Evolutionary conservation across 176 grass and related monocot species (phyloP), one percentile per base, ranked within the genome.

Genomic region (Raddia distichophylla): DNA sequence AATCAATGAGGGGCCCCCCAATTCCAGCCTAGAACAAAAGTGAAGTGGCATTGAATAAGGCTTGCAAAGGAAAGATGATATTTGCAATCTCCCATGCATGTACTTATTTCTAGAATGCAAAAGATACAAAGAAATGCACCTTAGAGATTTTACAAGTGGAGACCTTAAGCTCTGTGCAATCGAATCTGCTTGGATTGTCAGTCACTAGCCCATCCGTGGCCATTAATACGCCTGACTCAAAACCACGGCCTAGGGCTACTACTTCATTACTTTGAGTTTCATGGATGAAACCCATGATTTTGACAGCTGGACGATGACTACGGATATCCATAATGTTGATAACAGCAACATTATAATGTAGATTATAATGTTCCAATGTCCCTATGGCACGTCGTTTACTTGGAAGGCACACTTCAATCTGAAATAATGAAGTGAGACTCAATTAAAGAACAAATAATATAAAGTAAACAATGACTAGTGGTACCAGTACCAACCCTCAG

Each of bases 21-120:
- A 78, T 53, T 34, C 76, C 76, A 78, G 60, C 61, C 60, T 78
- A 78, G 17, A 18, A 49, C 45, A 64, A 37, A 65, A 77, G n/a
- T n/a, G n/a, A n/a, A n/a, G n/a, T n/a, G n/a, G n/a, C n/a, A n/a
- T n/a, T n/a, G n/a, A n/a, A n/a, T n/a, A n/a, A n/a, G n/a, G n/a
- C n/a, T n/a, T n/a, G n/a, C n/a, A n/a, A 77, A 55, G 1, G 1
- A 2, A 62, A 20, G 56, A 44, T 18, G 71, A 5, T 20, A 68
- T 11, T 40, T 32, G 2, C 8, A 73, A 54, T 45, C 7, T 1
- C n/a, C 22, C 2, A 70, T 49, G 45, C 44, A 48, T 27, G 5
- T 3, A 5, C 18, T 70, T 48, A 35, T n/a, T n/a, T n/a, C 9
- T 2, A 4, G 3, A 12, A 13, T 51, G 13, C 49, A 51, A 52